A percentile compares a stretch with the other conserved stretches of the same genome.
Conservation (phyloP, 192 early-diverging fungal species). For the Dispira parvispora region DNA sequence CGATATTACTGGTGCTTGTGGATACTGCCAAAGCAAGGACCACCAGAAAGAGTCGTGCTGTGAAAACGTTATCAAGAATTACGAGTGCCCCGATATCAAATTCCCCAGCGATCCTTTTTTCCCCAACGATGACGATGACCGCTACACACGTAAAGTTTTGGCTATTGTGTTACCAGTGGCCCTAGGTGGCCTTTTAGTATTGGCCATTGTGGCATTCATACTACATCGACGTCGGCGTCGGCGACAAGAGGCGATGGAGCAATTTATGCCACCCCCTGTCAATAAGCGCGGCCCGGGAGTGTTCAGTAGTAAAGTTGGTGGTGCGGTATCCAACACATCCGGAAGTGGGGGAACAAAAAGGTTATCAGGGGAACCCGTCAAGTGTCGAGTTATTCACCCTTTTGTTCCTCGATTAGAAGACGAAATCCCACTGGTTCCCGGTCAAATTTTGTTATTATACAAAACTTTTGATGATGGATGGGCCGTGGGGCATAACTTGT, state of each 20-base stretch:
- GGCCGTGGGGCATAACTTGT: conserved; percentile 49
- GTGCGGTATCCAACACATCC: background rate
- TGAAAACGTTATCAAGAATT: background rate
- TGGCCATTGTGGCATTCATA: conserved; percentile 1
- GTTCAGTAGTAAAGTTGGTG: background rate
- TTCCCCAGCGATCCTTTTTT: background rate
- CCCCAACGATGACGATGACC: background rate
- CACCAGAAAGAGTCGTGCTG: conserved; percentile 1
- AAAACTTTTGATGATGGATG: conserved; percentile 61
- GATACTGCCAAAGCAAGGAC: background rate
- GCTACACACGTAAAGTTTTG: background rate
- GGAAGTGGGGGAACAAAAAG: background rate
- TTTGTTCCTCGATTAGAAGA: conserved; percentile 43
- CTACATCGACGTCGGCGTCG: conserved; percentile 1
- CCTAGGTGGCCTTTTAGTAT: background rate
- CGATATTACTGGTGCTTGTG: background rate
- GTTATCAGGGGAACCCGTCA: background rate
- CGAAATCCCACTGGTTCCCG: conserved; percentile 38
- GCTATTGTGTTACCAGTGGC: conserved; percentile 5
- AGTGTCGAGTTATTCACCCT: conserved; percentile 21
- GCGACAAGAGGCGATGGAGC: background rate
- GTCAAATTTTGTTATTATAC: conserved; percentile 39
- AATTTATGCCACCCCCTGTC: background rate
- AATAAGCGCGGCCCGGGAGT: background rate
- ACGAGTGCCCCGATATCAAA: background rate